These are phyloP conservation scores for Cyclocybe aegerita DNA, from an alignment of 768 basidiomycete genomes.

Conservation along the genomic window DNA sequence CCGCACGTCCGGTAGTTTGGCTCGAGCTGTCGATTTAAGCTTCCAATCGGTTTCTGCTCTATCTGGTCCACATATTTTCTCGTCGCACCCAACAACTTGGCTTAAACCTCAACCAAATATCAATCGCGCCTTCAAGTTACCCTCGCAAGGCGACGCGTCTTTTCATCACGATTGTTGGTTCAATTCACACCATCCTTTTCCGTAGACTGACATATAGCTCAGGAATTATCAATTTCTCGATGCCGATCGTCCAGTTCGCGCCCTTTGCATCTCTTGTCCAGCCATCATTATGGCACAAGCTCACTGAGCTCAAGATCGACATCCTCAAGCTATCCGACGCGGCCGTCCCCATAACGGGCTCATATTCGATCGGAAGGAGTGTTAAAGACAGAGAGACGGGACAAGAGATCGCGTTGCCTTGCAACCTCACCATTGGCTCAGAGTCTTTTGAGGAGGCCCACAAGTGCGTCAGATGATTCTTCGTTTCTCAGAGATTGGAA, in stretches of 20 bases:
- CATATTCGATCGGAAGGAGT: conserved; percentile 69
- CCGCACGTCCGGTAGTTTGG: too few relatives aligned
- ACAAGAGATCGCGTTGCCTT: conserved; percentile 68
- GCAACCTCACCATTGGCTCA: conserved; percentile 60
- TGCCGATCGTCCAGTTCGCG: conserved; percentile 81
- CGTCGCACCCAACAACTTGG: too few relatives aligned
- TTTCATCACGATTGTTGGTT: too few relatives aligned
- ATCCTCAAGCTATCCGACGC: conserved; percentile 81
- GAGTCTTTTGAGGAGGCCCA: conserved; percentile 57
- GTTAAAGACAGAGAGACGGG: conserved; percentile 79
- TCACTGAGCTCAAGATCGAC: conserved; percentile 89
- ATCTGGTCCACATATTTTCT: too few relatives aligned
- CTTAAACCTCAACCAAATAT: too few relatives aligned
- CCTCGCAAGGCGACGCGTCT: too few relatives aligned
- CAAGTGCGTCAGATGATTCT: conserved; percentile 34
- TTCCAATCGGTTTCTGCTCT: too few relatives aligned
- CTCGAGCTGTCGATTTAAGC: too few relatives aligned
- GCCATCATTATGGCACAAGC: conserved; percentile 91
- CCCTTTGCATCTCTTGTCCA: conserved; percentile 87
- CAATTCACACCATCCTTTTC: too few relatives aligned
- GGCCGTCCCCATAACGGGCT: conserved; percentile 58
- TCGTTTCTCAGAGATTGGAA: background rate
- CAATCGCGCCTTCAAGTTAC: too few relatives aligned
- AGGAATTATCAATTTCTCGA: conserved; percentile 14
- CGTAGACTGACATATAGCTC: too few relatives aligned